Evolutionary conservation across 768 basidiomycete species (phyloP), one percentile per base, ranked within the genome.

Genomic region (Psilocybe sp.): DNA sequence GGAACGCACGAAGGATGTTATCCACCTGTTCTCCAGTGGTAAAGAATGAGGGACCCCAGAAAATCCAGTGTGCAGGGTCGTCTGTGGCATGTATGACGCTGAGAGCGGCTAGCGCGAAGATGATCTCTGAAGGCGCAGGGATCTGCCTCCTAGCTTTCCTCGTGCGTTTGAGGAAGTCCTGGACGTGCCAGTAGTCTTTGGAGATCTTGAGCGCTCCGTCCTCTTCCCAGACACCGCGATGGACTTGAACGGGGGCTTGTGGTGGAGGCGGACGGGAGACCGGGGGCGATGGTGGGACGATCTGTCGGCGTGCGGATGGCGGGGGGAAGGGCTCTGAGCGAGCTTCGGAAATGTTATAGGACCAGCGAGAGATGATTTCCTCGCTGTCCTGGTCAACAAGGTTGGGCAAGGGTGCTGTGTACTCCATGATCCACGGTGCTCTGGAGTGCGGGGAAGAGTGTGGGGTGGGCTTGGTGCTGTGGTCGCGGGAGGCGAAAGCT

Each of bases 81-180:
- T 72, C 69, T 13, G 77, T 77, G 42, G 71, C 69, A 57, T 80
- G 75, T 55, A 84, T 76, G 11, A 85, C 78, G 9, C 76, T 74
- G 52, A 87, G 76, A 2, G 84, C 85, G 4, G 78, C 80, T 46
- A 87, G 77, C 20, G 77, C 74, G 52, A 82, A 75, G 49, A 84
- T 63, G 49, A 73, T 59, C 49, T 76, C 66, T 37, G 74, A 70
- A 44, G 78, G 59, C 33, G 69, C 49, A 32, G 65, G 3, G 47
- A 78, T 68, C 52, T 80, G 64, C 10, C 57, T 65, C 61, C 69
- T 66, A 63, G 55, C 68, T 55, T 45, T 43, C 49, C 76, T 69
- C 47, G 74, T 72, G 36, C 66, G 66, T 3, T 64, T 60, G 56
- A 85, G 75, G 58, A 79, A 78, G 15, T 64, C 57, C 44, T 73